A percentile compares a stretch with the other conserved stretches of the same genome.
These are phyloP conservation scores for Amanita pseudoporphyria DNA, from an alignment of 768 basidiomycete species.

Conservation along the genomic window DNA sequence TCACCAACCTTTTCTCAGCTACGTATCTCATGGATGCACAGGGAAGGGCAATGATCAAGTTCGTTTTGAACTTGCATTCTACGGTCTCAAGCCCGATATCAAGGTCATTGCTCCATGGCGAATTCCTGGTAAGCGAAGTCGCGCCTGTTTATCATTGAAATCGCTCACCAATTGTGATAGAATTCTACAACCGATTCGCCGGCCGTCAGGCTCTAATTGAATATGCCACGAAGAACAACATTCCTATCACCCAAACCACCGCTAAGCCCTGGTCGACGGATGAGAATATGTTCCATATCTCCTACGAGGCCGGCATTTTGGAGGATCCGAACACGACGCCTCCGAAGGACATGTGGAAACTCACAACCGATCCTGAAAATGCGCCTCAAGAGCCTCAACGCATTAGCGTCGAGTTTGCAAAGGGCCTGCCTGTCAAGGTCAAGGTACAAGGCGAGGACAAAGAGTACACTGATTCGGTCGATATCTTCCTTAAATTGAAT, in stretches of 20 bases:
- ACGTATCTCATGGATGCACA: conserved; percentile 96
- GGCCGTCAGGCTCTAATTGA: conserved; percentile 90
- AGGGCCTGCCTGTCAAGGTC: conserved; percentile 83
- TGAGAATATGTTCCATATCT: conserved; percentile 99
- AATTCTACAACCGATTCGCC: conserved; percentile 96
- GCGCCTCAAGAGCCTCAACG: conserved; percentile 75
- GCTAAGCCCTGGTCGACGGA: conserved; percentile 99
- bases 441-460: conserved; percentile 42
- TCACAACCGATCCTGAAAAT: conserved; percentile 73
- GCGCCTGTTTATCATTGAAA: background rate
- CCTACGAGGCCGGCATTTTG: conserved; percentile 98
- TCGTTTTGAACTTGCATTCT: conserved; percentile 98
- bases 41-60: conserved; percentile 99
- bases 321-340: conserved; percentile 95
- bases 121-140: conserved; percentile 57
- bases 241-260: conserved; percentile 91
- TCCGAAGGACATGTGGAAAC: conserved; percentile 98
- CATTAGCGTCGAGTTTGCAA: conserved; percentile 77
- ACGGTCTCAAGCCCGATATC: conserved; percentile 96
- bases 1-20: conserved; percentile 36
- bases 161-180: conserved; percentile 26
- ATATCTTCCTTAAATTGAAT: conserved; percentile 89
- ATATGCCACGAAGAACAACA: conserved; percentile 79
- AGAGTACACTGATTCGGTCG: conserved; percentile 83
- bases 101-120: conserved; percentile 99